phyloP scores from a whole-genome alignment of 495 filamentous ascomycete genomes.

The Aspergillus leporis region DNA sequence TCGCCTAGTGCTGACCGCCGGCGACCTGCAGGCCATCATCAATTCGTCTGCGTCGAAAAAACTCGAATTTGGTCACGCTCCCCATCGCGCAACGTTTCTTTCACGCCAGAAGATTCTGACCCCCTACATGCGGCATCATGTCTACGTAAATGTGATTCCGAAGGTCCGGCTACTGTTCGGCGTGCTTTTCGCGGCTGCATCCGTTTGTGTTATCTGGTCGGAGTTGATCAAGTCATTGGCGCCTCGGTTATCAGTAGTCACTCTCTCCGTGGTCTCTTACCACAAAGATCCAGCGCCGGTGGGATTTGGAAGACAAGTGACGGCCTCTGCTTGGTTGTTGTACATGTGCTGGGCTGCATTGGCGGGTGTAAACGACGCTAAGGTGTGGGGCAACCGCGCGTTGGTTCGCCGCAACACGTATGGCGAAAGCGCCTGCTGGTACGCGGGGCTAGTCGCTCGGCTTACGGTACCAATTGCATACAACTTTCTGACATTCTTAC shows the following conservation, averaged over 20 bases:
- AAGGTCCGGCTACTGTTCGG: constrained; percentile 61
- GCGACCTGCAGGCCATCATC: constrained; percentile 75
- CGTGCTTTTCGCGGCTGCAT: constrained; percentile 67
- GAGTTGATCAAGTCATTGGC: constrained; percentile 79
- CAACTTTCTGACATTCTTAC: constrained; percentile 91
- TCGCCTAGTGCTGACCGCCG: constrained; percentile 67
- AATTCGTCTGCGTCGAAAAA: constrained; percentile 80
- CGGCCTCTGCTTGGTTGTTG: constrained; percentile 82
- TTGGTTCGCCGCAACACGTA: constrained; percentile 89
- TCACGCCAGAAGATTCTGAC: constrained; percentile 62
- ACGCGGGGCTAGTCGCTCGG: constrained; percentile 83
- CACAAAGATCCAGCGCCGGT: constrained; percentile 66
- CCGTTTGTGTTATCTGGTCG: constrained; percentile 84
- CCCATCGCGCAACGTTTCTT: constrained; percentile 57
- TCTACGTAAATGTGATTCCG: constrained; percentile 71
- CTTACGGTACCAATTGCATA: constrained; percentile 90
- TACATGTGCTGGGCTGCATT: constrained; percentile 92
- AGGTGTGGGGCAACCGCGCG: constrained; percentile 92
- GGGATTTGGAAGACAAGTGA: constrained; percentile 80
- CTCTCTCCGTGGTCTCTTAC: constrained; percentile 81
- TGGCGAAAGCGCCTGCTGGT: constrained; percentile 91
- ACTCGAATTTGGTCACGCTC: constrained; percentile 67
- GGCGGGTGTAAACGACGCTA: constrained; percentile 81
- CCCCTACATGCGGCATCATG: constrained; percentile 79
- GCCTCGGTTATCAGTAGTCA: constrained; percentile 77